Percentiles rank a stretch among this genome's conserved stretches.
Evolutionary conservation across 1,284 basidiomycete genomes (phyloP).

Genomic region (Athelia sp.): DNA sequence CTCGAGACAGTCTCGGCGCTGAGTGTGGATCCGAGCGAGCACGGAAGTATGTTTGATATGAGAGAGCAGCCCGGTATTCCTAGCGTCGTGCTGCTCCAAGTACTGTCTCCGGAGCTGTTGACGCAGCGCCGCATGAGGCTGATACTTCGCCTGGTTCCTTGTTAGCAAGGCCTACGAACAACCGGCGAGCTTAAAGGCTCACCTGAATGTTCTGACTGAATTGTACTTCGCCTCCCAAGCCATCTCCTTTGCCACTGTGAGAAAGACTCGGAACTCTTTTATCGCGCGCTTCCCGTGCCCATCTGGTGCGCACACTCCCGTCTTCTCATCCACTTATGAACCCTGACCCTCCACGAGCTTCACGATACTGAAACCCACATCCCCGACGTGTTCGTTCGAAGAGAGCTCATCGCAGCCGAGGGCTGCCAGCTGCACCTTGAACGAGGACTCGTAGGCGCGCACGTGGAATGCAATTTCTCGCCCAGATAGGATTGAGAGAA

Average conservation of each 20-base stretch:
- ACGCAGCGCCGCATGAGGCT: slow-evolving; percentile 88
- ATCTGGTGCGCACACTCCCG: slow-evolving; percentile 66
- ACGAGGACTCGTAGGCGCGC: slow-evolving; percentile 76
- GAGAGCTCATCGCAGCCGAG: slow-evolving; percentile 95
- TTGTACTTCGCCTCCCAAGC: slow-evolving; percentile 62
- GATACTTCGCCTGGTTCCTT: slow-evolving; percentile 73
- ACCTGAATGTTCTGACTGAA: slow-evolving; percentile 62
- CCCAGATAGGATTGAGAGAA: slow-evolving; percentile 87
- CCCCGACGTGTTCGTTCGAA: slow-evolving; percentile 84
- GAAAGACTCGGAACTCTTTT: slow-evolving; percentile 59
- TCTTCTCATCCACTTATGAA: slow-evolving; percentile 66
- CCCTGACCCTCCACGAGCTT: slow-evolving; percentile 75
- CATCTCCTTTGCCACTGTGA: slow-evolving; percentile 50
- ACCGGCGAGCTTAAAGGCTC: slow-evolving; percentile 19
- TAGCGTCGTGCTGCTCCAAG: slow-evolving; percentile 86
- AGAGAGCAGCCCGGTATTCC: slow-evolving; percentile 77
- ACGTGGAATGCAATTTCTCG: slow-evolving; percentile 95
- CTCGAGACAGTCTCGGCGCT: slow-evolving; percentile 73
- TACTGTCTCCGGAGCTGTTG: slow-evolving; percentile 93
- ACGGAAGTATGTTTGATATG: slow-evolving; percentile 90
- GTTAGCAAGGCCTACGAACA: slow-evolving; percentile 12
- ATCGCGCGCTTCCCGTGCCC: slow-evolving; percentile 51
- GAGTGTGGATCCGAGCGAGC: slow-evolving; percentile 94
- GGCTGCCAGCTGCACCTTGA: slow-evolving; percentile 75
- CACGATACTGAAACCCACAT: slow-evolving; percentile 64